Base-by-base conservation (phyloP, 208 protist genomes). In the Trypanosoma cruzi region DNA sequence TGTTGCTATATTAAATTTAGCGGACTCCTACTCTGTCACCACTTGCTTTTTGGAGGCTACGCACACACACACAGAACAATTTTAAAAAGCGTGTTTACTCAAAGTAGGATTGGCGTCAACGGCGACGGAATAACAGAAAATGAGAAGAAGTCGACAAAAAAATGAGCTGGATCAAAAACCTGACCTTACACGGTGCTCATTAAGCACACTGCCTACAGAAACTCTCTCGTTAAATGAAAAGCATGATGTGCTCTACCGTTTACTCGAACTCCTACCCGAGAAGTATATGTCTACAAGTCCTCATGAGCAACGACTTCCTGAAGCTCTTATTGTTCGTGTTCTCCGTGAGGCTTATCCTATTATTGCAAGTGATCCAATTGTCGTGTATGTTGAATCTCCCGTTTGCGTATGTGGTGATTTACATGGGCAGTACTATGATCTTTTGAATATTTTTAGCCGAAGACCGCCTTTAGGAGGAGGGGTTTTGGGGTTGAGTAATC, bases 331-430 rank as follows among this genome's bases (percentile, higher is more conserved):
- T 36, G 42, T 92, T 7, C 75, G 68, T 34, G 89, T 95, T 68
- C 66, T 92, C 10, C 42, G 77, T 16, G 74, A 80, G 37, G 88
- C 87, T 5, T 67, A 84, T 31, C 40, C 62, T 7, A 73, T 96
- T 44, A 87, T 97, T 55, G 64, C 71, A 0, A 76, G 56, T 55
- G 94, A 97, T 62, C 90, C 90, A 20, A 76, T 88, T 28, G 26
- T 96, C 0, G 58, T 89, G 1, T 63, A 92, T 29, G 13, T 97
- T 8, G 73, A 93, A 29, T 88, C 90, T 11, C 94, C 94, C 29
- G 83, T 99, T 32, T 99, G 94, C 32, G 88, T 99, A 29, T 99
- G 98, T 85, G 98, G 98, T n/a, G 98, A 99, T 77, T 85, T 98
- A 29, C 98, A 99, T 75, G 98, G 98, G 1, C 98, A 99, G 79